Evolutionary conservation across 2,329 filamentous ascomycete species (phyloP).

Genomic region (Botrytis cinerea): DNA sequence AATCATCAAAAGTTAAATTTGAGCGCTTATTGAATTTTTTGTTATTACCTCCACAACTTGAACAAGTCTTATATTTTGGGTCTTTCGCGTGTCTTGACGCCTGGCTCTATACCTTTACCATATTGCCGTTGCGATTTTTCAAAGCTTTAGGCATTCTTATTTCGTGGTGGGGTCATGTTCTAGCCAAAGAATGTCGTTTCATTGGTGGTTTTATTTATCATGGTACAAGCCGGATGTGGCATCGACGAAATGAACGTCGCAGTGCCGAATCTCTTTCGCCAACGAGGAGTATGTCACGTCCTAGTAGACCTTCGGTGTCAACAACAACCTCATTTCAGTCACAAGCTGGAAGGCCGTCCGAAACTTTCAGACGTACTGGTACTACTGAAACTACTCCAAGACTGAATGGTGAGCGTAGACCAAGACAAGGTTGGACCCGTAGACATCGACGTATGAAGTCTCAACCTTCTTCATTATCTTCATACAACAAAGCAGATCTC

Average conservation of each 20-base stretch:
- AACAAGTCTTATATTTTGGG: conserved; percentile 84
- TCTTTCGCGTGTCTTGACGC: conserved; percentile 89
- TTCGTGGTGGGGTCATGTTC: conserved; percentile 74
- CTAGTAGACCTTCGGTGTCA: conserved; percentile 34
- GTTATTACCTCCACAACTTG: conserved; percentile 76
- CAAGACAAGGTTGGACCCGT: conserved; percentile 39
- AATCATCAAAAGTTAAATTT: conserved; percentile 89
- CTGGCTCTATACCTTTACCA: conserved; percentile 96
- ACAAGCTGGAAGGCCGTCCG: conserved; percentile 30
- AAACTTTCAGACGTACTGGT: conserved; percentile 26
- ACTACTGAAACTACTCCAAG: conserved; percentile 31
- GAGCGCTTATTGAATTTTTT: conserved; percentile 90
- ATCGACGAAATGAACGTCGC: conserved; percentile 52
- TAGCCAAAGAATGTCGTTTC: conserved; percentile 71
- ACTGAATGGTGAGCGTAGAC: conserved; percentile 34
- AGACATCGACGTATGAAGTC: conserved; percentile 77
- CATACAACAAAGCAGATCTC: conserved; percentile 92
- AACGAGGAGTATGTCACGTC: conserved; percentile 39
- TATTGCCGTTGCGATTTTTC: conserved; percentile 84
- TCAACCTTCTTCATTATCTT: conserved; percentile 78
- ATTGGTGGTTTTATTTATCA: conserved; percentile 75
- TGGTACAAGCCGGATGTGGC: conserved; percentile 79
- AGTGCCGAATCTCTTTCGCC: conserved; percentile 33
- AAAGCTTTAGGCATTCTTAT: conserved; percentile 76
- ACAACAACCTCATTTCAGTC: conserved; percentile 35